Evolutionary conservation across 768 basidiomycete genomes (phyloP), one percentile per base, ranked within the genome.

Genomic region (Tulasnella sp.): DNA sequence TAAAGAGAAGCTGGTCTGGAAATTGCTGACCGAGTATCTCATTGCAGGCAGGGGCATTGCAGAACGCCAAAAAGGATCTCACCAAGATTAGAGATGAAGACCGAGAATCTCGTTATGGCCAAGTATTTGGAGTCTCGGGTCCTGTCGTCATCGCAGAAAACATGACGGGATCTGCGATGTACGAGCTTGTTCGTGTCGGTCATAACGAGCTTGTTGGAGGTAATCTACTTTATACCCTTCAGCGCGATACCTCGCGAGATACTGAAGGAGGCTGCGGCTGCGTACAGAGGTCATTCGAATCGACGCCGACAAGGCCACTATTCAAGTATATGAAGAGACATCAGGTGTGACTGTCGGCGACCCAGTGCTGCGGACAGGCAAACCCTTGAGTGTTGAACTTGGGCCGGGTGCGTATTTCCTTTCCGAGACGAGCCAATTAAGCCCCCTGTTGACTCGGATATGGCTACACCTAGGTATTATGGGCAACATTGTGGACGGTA

Each of bases 261-360:
- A 31, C 58, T 64, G 58, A 64, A 64, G 58, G 58, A 25, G 58
- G 6, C 4, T 6, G 11, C 29, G 25, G 8, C 58, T 74, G 42
- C 72, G 36, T 71, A 29, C 81, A 96, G 97, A 99, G 94, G 97
- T 99, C 81, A 99, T 99, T 81, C 90, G 97, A 81, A 98, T 99
- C 85, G 97, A 99, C 80, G 90, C 90, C 78, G 97, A 99, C 85
- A 97, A 97, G 85, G 93, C 93, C 58, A 99, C 97, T 15, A 98
- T 99, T 78, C 97, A 99, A 83, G 97, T 99, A 12, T 99, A 99
- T 81, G 97, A 99, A 84, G 97, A 99, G 86, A 99, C 97, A 7
- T 97, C 97, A 58, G 97, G 97, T 74, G 97, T 99, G 54, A 98
- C 97, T 7, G 96, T 99, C 72, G 97, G 97, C 37, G 97, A 99